Base-by-base conservation (phyloP, 768 basidiomycete species). In the Russula ochroleuca region DNA sequence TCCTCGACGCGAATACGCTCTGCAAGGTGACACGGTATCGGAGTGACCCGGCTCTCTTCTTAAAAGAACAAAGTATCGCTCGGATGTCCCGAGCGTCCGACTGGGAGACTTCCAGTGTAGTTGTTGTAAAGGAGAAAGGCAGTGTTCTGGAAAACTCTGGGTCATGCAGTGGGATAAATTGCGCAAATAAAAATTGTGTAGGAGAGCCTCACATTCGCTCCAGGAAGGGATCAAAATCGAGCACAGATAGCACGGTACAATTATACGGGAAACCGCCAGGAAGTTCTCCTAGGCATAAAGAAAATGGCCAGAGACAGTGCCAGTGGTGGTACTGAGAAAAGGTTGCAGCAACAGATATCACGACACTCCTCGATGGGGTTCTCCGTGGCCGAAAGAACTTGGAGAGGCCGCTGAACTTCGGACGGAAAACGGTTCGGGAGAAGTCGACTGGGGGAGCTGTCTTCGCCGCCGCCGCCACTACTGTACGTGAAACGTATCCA, bases 61-160 rank as follows among this genome's bases (percentile, higher is more conserved):
- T 75, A 77, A 67, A 78, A 78, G 69, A 76, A 78, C 6, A 77
- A 70, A 1, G 75, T 77, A 62, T 78, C 68, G 65, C 78, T 76
- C 1, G 72, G 71, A 48, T 75, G 74, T 31, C 71, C 72, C n/a
- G 67, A 49, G 7, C 73, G 68, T 45, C 74, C 64, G 0, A 75
- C 73, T 2, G 69, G 66, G 45, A 78, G 69, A 64, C 73, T 78
- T 11, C 77, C 77, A 1, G 78, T 76, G 41, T 72, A 79, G 64
- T 67, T 76, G 41, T 71, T 73, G 21, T 69, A 66, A 2, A 78
- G 64, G 65, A 10, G 48, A 17, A 72, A 75, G 17, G 74, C 71
- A 17, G 43, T 45, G 41, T 19, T 19, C 7, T 14, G 73, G 75
- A n/a, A 77, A 68, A 13, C 72, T 56, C 23, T 73, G 70, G 13